A percentile compares a stretch with the other conserved stretches of the same genome.
phyloP scores from a whole-genome alignment of 2,329 filamentous ascomycete species.

The Botrytis fabae region DNA sequence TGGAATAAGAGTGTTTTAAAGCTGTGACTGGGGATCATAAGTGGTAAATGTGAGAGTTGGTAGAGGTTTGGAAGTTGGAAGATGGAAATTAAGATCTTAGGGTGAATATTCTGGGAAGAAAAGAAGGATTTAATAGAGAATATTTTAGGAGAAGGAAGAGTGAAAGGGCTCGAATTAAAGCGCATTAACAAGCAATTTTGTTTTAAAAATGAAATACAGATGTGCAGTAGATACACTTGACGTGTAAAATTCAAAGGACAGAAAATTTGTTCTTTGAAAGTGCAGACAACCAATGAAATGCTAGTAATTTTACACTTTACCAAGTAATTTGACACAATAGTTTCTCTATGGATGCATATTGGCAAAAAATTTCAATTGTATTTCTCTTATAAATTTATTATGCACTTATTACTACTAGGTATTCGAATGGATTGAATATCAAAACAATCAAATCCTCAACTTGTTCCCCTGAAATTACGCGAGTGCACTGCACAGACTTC shows the following conservation, averaged over 20 bases:
- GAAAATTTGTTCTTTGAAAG: background rate
- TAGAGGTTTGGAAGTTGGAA: background rate
- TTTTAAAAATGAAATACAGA: background rate
- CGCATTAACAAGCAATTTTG: background rate
- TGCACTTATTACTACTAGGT: background rate
- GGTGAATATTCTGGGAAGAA: background rate
- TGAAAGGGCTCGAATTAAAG: background rate
- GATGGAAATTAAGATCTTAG: background rate
- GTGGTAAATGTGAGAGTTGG: background rate
- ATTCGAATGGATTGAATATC: background rate
- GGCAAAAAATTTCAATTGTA: background rate
- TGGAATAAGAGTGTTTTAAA: too few relatives aligned
- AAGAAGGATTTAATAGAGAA: background rate
- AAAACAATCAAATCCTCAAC: background rate
- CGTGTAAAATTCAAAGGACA: background rate
- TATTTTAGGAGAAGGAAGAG: background rate
- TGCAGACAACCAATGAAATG: background rate
- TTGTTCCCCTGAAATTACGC: background rate
- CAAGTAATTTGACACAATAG: background rate
- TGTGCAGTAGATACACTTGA: background rate
- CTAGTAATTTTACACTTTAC: background rate
- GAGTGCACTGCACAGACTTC: background rate
- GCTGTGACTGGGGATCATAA: background rate
- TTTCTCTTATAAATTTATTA: background rate
- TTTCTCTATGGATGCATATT: background rate